A percentile compares a stretch with the other conserved stretches of the same genome.
These are phyloP conservation scores for Xylariaceae sp. DNA, from an alignment of 2,329 filamentous ascomycete species.

Conservation along the genomic window DNA sequence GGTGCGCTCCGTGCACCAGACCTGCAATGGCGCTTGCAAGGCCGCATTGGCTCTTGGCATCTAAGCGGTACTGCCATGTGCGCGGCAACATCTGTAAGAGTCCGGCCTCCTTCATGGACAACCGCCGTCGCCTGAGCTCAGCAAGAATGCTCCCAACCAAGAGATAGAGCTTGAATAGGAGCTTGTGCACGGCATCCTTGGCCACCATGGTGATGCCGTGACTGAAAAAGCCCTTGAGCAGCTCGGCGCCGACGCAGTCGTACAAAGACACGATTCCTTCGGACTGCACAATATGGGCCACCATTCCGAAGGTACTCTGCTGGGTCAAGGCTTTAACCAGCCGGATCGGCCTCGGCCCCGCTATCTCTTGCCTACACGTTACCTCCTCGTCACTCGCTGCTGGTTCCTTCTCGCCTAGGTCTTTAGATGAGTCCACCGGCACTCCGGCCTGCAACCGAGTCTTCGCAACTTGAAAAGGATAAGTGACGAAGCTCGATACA, in stretches of 20 bases:
- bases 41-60: constrained; percentile 3
- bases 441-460: constrained; percentile 62
- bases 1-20: constrained; percentile 21
- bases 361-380: constrained; percentile 17
- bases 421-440: constrained; percentile 30
- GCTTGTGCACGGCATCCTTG: constrained; percentile 70
- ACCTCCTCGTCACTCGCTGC: not conserved
- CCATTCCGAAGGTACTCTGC: constrained; percentile 57
- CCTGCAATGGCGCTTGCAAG: constrained; percentile 19
- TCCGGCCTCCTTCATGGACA: not conserved
- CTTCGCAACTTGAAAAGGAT: constrained; percentile 83
- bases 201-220: constrained; percentile 84
- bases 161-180: constrained; percentile 69
- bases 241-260: constrained; percentile 67
- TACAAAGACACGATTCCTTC: constrained; percentile 70
- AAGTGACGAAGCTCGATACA: constrained; percentile 69
- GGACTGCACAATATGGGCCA: constrained; percentile 50
- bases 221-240: constrained; percentile 77
- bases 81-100: not conserved
- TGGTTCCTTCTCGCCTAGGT: constrained; percentile 5
- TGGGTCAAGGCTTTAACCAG: constrained; percentile 26
- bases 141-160: constrained; percentile 45
- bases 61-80: constrained; percentile 16
- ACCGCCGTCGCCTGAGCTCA: constrained; percentile 13
- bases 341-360: constrained; percentile 27